phyloP scores from a whole-genome alignment of 2,329 filamentous ascomycete genomes.

The Aspergillus sp. region DNA sequence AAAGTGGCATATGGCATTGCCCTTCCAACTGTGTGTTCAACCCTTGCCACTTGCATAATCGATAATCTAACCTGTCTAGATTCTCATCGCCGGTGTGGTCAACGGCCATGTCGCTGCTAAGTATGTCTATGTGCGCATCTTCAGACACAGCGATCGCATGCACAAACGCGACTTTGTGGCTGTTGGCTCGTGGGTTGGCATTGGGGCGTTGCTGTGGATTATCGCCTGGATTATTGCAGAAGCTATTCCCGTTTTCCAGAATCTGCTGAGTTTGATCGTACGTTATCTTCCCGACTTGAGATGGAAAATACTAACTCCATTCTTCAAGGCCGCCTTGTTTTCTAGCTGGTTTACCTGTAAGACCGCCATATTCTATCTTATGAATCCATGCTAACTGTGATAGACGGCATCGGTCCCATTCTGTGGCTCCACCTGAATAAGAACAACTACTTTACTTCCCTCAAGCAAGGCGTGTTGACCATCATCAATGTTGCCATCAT shows the following conservation, averaged over 20 bases:
- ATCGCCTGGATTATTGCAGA: conserved; percentile 63
- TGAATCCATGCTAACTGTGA: neutral
- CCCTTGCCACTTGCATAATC: no score
- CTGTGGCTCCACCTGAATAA: conserved; percentile 13
- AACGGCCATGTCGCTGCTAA: conserved; percentile 61
- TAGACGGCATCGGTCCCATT: conserved; percentile 7
- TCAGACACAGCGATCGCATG: conserved; percentile 53
- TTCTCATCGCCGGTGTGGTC: conserved; percentile 63
- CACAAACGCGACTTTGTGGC: conserved; percentile 44
- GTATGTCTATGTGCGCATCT: conserved; percentile 60
- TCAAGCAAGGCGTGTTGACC: conserved; percentile 5
- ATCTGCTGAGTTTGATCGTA: conserved; percentile 56
- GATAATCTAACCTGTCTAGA: conserved; percentile 20
- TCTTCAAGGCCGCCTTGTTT: conserved; percentile 5
- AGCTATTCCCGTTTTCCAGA: conserved; percentile 63
- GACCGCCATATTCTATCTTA: neutral
- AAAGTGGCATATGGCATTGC: conserved; percentile 64
- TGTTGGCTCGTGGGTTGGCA: conserved; percentile 53
- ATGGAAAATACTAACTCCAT: neutral
- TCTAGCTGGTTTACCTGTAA: conserved; percentile 9
- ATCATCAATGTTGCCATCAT: conserved; percentile 5
- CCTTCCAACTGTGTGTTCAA: conserved; percentile 48
- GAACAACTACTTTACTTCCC: conserved; percentile 5
- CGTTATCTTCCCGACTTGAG: neutral
- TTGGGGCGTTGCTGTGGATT: conserved; percentile 53